These are phyloP conservation scores for Arctium lappa DNA, from an alignment of 129 eudicot species.

Conservation along the genomic window DNA sequence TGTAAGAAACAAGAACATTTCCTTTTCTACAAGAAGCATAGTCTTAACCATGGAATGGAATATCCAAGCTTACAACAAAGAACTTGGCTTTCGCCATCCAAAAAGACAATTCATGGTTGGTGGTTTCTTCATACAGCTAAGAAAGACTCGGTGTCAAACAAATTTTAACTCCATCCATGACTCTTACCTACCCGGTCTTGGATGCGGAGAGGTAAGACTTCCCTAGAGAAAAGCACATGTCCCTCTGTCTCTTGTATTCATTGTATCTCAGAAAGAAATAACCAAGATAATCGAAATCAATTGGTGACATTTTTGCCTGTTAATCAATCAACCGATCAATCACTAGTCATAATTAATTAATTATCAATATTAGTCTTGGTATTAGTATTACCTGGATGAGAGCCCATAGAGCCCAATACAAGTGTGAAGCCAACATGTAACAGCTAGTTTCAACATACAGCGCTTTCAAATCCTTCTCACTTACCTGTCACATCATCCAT, in stretches of 20 bases:
- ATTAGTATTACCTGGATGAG: constrained; percentile 68
- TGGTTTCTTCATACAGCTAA: constrained; percentile 5
- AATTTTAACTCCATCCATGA: not conserved
- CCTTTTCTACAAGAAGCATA: not conserved
- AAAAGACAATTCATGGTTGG: not conserved
- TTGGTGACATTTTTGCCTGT: constrained; percentile 96
- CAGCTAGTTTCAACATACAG: constrained; percentile 72
- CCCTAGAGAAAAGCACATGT: constrained; percentile 39
- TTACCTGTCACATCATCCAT: constrained; percentile 38
- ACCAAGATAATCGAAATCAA: constrained; percentile 83
- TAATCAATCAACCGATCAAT: not conserved
- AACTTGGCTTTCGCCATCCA: not conserved
- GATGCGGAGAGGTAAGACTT: constrained; percentile 41
- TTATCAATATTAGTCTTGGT: not conserved
- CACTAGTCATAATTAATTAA: not conserved
- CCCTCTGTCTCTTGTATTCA: constrained; percentile 80
- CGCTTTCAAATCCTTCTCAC: constrained; percentile 54
- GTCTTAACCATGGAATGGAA: not conserved
- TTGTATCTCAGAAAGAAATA: constrained; percentile 84
- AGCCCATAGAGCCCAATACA: constrained; percentile 99
- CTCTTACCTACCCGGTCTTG: constrained; percentile 10
- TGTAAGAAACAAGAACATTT: not conserved
- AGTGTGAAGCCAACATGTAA: constrained; percentile 85
- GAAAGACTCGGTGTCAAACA: not conserved
- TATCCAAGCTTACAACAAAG: not conserved